Conservation (phyloP, 2,329 filamentous ascomycete genomes). For the Colletotrichum sp. region DNA sequence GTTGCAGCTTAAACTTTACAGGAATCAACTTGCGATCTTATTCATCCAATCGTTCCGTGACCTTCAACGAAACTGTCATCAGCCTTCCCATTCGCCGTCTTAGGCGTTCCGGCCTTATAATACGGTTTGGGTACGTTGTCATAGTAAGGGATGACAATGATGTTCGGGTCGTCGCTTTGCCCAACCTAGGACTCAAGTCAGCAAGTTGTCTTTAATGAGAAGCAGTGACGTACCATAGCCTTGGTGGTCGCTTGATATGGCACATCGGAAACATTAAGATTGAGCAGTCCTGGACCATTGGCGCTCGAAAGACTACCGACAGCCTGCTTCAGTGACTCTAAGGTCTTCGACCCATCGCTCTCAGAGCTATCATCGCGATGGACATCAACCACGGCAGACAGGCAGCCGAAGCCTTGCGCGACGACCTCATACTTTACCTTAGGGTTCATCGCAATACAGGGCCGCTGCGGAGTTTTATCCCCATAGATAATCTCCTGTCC, state of each 20-base stretch:
- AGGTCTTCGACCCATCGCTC: background rate
- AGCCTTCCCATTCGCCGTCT: background rate
- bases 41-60: background rate
- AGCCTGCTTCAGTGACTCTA: background rate
- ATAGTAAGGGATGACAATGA: slow-evolving; percentile 1
- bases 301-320: background rate
- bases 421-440: background rate
- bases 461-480: background rate
- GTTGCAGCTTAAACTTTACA: background rate
- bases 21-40: background rate
- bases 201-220: no score
- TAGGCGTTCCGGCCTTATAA: background rate
- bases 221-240: background rate
- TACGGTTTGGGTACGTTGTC: background rate
- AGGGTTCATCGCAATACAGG: slow-evolving; percentile 5
- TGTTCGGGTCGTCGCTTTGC: background rate
- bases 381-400: background rate
- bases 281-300: background rate
- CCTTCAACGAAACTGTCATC: background rate
- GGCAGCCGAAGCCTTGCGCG: background rate
- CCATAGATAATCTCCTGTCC: slow-evolving; percentile 5
- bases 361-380: background rate
- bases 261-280: background rate
- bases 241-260: background rate
- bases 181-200: background rate